Base-by-base conservation (phyloP, 1,139 yeast species). In the Yamadazyma taylorii region DNA sequence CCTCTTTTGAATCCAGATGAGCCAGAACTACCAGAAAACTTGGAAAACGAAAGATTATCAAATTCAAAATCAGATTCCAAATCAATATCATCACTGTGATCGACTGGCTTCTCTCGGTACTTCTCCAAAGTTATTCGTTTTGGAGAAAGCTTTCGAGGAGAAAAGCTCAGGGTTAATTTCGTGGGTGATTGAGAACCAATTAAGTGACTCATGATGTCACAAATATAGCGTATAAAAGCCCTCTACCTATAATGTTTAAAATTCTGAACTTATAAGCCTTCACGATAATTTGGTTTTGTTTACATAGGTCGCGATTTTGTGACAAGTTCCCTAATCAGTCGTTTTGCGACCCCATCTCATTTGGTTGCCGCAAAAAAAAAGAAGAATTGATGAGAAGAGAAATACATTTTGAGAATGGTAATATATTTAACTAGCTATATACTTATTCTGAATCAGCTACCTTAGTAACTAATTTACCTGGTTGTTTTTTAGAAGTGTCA, bases 381-480 rank as follows among this genome's bases (percentile, higher is more conserved):
- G n/a, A n/a, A n/a, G n/a, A 25, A 24, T 24, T 24, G 9, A 24
- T n/a, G 12, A n/a, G 12, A 10, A 10, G 12, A 11, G n/a, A 24
- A 5, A 24, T 24, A 24, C 12, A 10, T 7, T 16, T 14, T n/a
- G n/a, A n/a, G n/a, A n/a, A n/a, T n/a, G n/a, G n/a, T n/a, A n/a
- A n/a, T n/a, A n/a, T n/a, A n/a, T n/a, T n/a, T n/a, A n/a, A n/a
- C n/a, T n/a, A n/a, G n/a, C n/a, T n/a, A n/a, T n/a, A n/a, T n/a
- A n/a, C n/a, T 34, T 17, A 16, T 25, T 37, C 34, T 14, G 47
- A 47, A 10, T 42, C 46, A 29, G 58, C 60, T 32, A 65, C 34
- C 43, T 65, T 62, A 39, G 70, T 63, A 37, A 67, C 39, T 49
- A 63, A 60, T 48, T 65, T 67, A 31, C 73, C 73, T 9, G 30